phyloP scores from a whole-genome alignment of 108 stramenopile genomes.

The Mayamaea pseudoterrestris region DNA sequence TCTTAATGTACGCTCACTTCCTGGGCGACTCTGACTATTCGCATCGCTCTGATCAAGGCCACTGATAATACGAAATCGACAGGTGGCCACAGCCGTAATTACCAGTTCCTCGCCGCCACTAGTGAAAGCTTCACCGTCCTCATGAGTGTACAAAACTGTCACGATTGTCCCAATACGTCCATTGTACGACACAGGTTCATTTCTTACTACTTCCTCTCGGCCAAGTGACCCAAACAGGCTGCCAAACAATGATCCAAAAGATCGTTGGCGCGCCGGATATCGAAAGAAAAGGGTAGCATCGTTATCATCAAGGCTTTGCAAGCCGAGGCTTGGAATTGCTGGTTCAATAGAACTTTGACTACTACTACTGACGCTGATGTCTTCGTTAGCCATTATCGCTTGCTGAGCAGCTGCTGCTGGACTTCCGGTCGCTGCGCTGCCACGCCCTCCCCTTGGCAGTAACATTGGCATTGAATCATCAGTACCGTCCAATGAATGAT shows the following conservation, averaged over 20 bases:
- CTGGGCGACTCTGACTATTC: neutral
- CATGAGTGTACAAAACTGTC: conserved; percentile 51
- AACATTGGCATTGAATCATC: too few species aligned
- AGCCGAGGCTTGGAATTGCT: neutral
- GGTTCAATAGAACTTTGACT: neutral
- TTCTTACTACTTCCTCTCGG: too few species aligned
- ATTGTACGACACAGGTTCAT: too few species aligned
- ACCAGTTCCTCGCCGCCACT: conserved; percentile 22
- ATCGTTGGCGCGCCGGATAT: too few species aligned
- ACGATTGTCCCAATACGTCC: conserved; percentile 66
- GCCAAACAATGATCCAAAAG: too few species aligned
- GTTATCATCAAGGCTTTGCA: conserved; percentile 13
- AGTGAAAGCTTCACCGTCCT: neutral
- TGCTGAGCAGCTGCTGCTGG: too few species aligned
- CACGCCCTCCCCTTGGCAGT: too few species aligned
- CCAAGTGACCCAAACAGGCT: too few species aligned
- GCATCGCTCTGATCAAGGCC: neutral
- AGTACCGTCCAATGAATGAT: too few species aligned
- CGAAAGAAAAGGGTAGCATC: too few species aligned
- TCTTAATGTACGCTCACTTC: neutral
- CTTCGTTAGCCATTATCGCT: too few species aligned
- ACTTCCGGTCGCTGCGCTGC: too few species aligned
- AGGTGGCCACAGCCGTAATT: conserved; percentile 51
- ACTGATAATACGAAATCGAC: conserved; percentile 31
- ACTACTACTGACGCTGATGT: neutral